Conservation (phyloP, 805 yeast genomes). For the Candida dendrica region DNA sequence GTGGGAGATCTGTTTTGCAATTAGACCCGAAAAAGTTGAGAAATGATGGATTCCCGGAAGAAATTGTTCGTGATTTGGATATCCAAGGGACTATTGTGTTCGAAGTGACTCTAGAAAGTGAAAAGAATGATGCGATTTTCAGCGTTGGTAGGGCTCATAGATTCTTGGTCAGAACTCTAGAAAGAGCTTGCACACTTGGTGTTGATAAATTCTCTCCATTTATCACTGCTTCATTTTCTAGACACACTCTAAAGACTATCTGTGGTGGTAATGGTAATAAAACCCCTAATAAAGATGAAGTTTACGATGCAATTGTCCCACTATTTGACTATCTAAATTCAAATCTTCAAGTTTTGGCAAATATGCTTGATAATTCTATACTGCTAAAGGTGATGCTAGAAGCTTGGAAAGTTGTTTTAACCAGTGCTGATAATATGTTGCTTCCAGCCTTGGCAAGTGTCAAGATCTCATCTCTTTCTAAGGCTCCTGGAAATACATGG, state of each 20-base stretch:
- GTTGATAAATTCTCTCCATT: conserved; percentile 67
- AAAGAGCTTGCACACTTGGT: conserved; percentile 58
- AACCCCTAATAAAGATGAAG: conserved; percentile 37
- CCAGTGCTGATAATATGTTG: conserved; percentile 61
- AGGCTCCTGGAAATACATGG: conserved; percentile 30
- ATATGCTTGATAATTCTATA: conserved; percentile 46
- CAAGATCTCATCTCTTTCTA: conserved; percentile 16
- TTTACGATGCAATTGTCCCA: conserved; percentile 64
- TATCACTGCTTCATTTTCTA: conserved; percentile 51
- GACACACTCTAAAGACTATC: conserved; percentile 46
- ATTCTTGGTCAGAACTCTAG: conserved; percentile 54
- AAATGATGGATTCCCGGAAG: conserved; percentile 64
- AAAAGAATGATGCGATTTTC: conserved; percentile 72
- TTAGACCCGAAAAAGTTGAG: conserved; percentile 57
- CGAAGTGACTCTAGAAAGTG: conserved; percentile 71
- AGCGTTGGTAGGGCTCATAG: conserved; percentile 73
- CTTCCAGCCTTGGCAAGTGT: conserved; percentile 62
- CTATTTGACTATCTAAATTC: conserved; percentile 67
- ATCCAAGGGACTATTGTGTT: conserved; percentile 62
- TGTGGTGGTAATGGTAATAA: conserved; percentile 43
- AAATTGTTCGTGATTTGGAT: conserved; percentile 47
- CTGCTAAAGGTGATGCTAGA: conserved; percentile 62
- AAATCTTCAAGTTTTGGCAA: conserved; percentile 58
- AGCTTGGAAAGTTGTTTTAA: conserved; percentile 72
- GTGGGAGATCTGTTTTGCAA: conserved; percentile 56